Conservation (phyloP, 805 yeast genomes). For the Debaryomyces hansenii region DNA sequence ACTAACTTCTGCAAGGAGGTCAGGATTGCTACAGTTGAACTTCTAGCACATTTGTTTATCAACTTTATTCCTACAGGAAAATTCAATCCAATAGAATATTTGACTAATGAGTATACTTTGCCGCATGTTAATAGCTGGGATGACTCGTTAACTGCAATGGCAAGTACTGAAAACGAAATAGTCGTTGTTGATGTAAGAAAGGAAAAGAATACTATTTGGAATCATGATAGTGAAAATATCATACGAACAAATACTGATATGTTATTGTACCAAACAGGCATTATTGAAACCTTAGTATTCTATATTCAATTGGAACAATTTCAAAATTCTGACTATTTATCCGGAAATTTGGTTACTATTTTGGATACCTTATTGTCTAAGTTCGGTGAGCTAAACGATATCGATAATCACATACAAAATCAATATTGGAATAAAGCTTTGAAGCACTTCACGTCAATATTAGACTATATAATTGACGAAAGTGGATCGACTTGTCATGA, state of each 20-base stretch:
- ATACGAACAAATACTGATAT: conserved; percentile 19
- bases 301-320: conserved; percentile 42
- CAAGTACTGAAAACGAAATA: conserved; percentile 21
- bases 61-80: conserved; percentile 41
- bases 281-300: conserved; percentile 32
- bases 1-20: conserved; percentile 33
- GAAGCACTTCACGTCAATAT: conserved; percentile 26
- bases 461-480: conserved; percentile 34
- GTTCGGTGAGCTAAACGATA: conserved; percentile 22
- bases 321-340: conserved; percentile 36
- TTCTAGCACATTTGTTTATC: conserved; percentile 31
- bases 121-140: conserved; percentile 34
- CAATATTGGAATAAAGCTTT: conserved; percentile 31
- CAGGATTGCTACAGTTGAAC: conserved; percentile 36
- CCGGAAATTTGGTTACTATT: conserved; percentile 24
- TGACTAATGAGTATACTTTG: conserved; percentile 29
- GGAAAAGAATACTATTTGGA: conserved; percentile 18
- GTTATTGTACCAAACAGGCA: conserved; percentile 27
- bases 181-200: conserved; percentile 12
- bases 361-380: conserved; percentile 30
- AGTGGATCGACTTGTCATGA: conserved; percentile 39
- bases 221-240: conserved; percentile 28
- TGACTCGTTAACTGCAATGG: conserved; percentile 14
- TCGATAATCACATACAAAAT: conserved; percentile 29
- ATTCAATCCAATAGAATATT: conserved; percentile 34